Evolutionary conservation across 345 rosid species (phyloP), one percentile per base, ranked within the genome.

Genomic region (Moricandia arvensis): DNA sequence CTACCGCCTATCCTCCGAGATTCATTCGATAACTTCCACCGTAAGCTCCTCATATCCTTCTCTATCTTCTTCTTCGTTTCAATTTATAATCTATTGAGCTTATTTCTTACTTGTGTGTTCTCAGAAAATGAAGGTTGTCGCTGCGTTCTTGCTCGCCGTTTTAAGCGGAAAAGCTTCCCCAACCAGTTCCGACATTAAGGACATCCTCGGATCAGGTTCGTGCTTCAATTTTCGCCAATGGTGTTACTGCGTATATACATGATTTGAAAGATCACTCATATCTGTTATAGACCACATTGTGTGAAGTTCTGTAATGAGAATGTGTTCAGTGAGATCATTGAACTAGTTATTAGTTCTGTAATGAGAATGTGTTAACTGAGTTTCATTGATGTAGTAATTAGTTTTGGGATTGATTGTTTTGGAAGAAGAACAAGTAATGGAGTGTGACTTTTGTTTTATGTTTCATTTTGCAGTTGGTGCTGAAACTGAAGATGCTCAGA

Each of bases 61-160:
- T 55, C 1, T 13, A 7, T 55, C 38, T 31, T 10, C 41, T 17
- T 1, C 1, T 47, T 60, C 24, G 4, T 60, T 31, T 26, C 1
- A 18, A 59, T 7, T 31, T 59, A 5, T 34, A 8, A 8, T 34
- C 45, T 62, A 30, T 11, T 26, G 2, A 12, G 8, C 6, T 16
- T 33, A 7, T 33, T 17, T 16, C 1, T 3, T 8, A 15, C 18
- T 47, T 6, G 47, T 38, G 47, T 38, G 47, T 38, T 38, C 47
- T 38, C 51, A 76, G 75, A 57, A 75, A 71, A 91, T 91, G 95
- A 91, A 91, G 90, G 83, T 91, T 55, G 73, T 89, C 35, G 97
- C 91, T 2, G 91, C 93, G n/a, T 91, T 80, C 29, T 81, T 89
- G 81, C 91, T 91, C 63, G 93, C 91, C 49, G 88, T 79, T 3